Percentiles rank a stretch among this genome's conserved stretches.
phyloP scores from a whole-genome alignment of 345 rosid genomes.

The Melaleuca alternifolia region DNA sequence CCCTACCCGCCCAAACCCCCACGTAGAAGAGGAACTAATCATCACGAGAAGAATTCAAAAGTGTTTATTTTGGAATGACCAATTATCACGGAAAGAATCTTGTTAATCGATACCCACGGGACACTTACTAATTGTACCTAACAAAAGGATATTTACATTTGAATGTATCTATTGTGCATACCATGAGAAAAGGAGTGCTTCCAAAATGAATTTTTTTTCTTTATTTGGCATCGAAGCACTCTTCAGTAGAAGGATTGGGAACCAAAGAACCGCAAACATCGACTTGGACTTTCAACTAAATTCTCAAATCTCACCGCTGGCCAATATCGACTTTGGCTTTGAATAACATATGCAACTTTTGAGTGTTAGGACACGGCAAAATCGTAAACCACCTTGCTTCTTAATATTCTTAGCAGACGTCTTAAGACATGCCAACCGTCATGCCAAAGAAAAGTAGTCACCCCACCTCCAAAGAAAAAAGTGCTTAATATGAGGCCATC shows the following conservation, averaged over 20 bases:
- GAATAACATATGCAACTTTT: neutral
- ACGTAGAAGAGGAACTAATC: no score
- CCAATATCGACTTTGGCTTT: neutral
- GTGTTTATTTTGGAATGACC: no score
- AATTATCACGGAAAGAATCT: no score
- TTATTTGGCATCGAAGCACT: neutral
- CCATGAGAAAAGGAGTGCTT: no score
- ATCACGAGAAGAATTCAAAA: no score
- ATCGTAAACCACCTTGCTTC: neutral
- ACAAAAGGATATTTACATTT: no score
- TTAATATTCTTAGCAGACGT: fast-evolving
- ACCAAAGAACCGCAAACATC: fast-evolving
- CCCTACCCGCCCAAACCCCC: no score
- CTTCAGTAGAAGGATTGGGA: neutral
- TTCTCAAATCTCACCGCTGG: neutral
- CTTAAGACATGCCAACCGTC: fast-evolving
- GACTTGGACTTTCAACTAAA: neutral
- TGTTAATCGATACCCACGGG: no score
- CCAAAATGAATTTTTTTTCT: no score
- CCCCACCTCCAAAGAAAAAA: neutral
- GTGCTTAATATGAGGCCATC: neutral
- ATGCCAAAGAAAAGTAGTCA: fast-evolving
- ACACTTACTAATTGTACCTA: no score
- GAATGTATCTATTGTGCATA: no score
- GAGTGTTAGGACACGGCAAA: neutral